Evolutionary conservation across 352 stramenopile genomes (phyloP).

Genomic region (Pythium periplocum): DNA sequence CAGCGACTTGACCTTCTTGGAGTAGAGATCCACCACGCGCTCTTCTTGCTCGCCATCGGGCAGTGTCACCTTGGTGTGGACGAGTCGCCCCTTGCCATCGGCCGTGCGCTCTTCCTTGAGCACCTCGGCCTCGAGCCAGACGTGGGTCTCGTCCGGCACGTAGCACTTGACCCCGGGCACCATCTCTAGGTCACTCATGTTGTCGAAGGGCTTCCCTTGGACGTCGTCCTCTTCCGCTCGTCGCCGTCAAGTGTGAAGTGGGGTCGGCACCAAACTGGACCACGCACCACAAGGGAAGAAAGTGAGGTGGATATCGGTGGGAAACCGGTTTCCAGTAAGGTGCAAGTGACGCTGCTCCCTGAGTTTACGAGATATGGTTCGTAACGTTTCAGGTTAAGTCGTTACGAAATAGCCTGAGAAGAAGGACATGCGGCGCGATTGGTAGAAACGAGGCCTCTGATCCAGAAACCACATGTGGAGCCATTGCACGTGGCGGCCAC

Average conservation of each 20-base stretch:
- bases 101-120: slow-evolving; percentile 58
- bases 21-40: slow-evolving; percentile 62
- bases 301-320: slow-evolving; percentile 21
- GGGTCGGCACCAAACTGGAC: too few relatives aligned
- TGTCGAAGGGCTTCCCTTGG: slow-evolving; percentile 2
- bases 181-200: slow-evolving; percentile 40
- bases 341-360: slow-evolving; percentile 9
- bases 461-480: too few relatives aligned
- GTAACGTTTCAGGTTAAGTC: too few relatives aligned
- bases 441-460: too few relatives aligned
- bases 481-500: too few relatives aligned
- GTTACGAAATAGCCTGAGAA: too few relatives aligned
- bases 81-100: slow-evolving; percentile 60
- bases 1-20: slow-evolving; percentile 67
- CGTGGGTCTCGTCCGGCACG: slow-evolving; percentile 78
- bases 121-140: slow-evolving; percentile 79
- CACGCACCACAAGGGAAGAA: slow-evolving; percentile 1
- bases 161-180: slow-evolving; percentile 78
- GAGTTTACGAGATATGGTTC: too few relatives aligned
- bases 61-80: slow-evolving; percentile 58
- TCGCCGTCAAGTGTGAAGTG: too few relatives aligned
- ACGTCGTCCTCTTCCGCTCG: not conserved
- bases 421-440: too few relatives aligned
- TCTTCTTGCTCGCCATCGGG: slow-evolving; percentile 38
- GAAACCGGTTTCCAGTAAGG: slow-evolving; percentile 9